Evolutionary conservation across 2,329 filamentous ascomycete genomes (phyloP).

Genomic region (Colletotrichum cereale): DNA sequence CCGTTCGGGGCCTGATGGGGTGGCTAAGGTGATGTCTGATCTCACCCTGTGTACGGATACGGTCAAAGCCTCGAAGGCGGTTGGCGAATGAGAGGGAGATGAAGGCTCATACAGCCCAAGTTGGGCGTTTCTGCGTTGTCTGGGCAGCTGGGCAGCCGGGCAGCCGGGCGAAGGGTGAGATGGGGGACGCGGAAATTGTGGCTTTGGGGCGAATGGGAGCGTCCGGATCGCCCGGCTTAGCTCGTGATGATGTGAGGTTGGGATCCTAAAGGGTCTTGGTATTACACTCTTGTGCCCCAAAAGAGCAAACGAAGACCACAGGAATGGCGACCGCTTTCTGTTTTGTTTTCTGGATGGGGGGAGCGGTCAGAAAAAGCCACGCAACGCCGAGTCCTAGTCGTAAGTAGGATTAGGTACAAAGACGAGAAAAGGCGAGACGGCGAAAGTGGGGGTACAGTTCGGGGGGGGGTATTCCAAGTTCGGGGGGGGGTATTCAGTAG

Average conservation of each 20-base stretch:
- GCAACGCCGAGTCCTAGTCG: not conserved
- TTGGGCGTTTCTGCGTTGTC: conserved; percentile 22
- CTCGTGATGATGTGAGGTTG: conserved; percentile 33
- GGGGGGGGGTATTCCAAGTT: no score
- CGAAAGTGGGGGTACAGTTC: no score
- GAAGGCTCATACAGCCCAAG: conserved; percentile 12
- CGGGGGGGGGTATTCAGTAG: no score
- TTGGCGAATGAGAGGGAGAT: conserved; percentile 12
- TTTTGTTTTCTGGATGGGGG: not conserved
- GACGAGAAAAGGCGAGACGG: not conserved
- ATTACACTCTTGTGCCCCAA: conserved; percentile 10
- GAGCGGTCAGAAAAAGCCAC: not conserved
- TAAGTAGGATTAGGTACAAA: conserved; percentile 4
- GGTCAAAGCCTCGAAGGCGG: conserved; percentile 15
- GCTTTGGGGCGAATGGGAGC: conserved; percentile 33
- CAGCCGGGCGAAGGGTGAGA: conserved; percentile 21
- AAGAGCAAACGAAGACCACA: not conserved
- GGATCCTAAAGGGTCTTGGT: conserved; percentile 11
- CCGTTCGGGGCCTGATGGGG: not conserved
- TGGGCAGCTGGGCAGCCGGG: conserved; percentile 14
- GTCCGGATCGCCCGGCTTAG: conserved; percentile 31
- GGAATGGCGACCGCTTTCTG: conserved; percentile 4
- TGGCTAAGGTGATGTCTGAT: conserved; percentile 14
- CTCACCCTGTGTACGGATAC: conserved; percentile 16
- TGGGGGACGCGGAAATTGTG: conserved; percentile 31